A percentile compares a stretch with the other conserved stretches of the same genome.
Conservation (phyloP, 129 eudicot genomes). For the Helianthus tuberosus region DNA sequence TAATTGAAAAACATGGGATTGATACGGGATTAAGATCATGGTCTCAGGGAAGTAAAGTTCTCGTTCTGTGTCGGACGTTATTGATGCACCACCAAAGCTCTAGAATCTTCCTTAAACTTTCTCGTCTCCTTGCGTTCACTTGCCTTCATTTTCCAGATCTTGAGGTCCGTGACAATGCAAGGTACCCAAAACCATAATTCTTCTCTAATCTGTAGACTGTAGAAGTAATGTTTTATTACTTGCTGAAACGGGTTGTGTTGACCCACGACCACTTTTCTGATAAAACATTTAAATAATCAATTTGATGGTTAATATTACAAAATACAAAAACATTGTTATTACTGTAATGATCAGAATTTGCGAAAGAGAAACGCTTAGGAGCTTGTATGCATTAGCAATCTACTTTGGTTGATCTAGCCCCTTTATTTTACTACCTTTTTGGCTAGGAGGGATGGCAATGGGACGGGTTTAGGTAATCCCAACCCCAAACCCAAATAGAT, state of each 20-base stretch:
- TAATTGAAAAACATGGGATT: constrained; percentile 78
- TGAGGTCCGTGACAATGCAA: constrained; percentile 94
- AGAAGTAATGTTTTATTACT: constrained; percentile 14
- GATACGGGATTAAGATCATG: constrained; percentile 85
- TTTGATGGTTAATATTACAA: neutral
- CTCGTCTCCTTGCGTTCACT: constrained; percentile 76
- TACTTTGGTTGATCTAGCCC: neutral
- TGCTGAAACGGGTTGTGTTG: neutral
- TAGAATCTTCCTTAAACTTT: constrained; percentile 66
- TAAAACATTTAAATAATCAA: neutral
- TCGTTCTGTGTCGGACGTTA: constrained; percentile 87
- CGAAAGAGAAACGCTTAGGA: neutral
- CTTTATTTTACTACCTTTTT: neutral
- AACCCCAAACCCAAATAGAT: too few species aligned
- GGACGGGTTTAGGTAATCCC: too few species aligned
- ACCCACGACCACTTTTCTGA: constrained; percentile 3
- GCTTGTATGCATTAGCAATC: neutral
- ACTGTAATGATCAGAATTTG: neutral
- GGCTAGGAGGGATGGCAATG: too few species aligned
- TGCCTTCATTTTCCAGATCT: constrained; percentile 87
- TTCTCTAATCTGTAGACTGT: constrained; percentile 7
- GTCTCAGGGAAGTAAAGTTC: constrained; percentile 90
- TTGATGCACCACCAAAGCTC: constrained; percentile 86
- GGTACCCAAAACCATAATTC: constrained; percentile 46
- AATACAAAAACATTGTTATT: neutral